phyloP scores from a whole-genome alignment of 2,329 filamentous ascomycete genomes.

The Colletotrichum cuscutae region DNA sequence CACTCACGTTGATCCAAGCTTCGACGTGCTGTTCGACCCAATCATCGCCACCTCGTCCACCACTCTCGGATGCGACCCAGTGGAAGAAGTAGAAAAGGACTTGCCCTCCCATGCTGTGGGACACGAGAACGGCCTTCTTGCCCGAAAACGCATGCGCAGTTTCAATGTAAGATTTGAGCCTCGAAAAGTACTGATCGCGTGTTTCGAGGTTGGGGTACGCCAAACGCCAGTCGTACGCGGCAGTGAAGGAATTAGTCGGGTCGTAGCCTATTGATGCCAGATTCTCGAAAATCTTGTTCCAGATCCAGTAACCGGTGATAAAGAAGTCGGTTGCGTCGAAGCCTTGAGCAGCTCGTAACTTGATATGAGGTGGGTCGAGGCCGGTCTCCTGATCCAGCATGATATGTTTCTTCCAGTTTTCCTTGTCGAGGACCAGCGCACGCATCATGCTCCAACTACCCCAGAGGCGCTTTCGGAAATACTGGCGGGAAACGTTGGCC shows the following conservation, averaged over 20 bases:
- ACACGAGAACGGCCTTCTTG: constrained; percentile 86
- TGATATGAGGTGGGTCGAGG: constrained; percentile 88
- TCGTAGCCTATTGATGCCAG: constrained; percentile 96
- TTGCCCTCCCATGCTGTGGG: constrained; percentile 98
- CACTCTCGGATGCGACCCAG: constrained; percentile 81
- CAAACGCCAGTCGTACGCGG: constrained; percentile 90
- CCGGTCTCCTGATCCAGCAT: constrained; percentile 96
- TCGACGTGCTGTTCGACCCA: constrained; percentile 95
- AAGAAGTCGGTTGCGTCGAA: constrained; percentile 99
- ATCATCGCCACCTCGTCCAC: constrained; percentile 81
- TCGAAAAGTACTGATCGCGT: constrained; percentile 93
- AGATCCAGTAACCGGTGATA: constrained; percentile 94
- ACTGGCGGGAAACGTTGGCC: constrained; percentile 82
- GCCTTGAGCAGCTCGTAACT: constrained; percentile 91
- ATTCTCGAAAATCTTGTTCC: constrained; percentile 98
- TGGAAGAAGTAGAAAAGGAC: constrained; percentile 84
- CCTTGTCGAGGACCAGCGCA: constrained; percentile 91
- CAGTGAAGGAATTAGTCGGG: constrained; percentile 78
- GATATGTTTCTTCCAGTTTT: constrained; percentile 93
- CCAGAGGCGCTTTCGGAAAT: constrained; percentile 95
- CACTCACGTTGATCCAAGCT: constrained; percentile 97
- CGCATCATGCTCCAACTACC: constrained; percentile 99
- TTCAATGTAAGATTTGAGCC: constrained; percentile 91
- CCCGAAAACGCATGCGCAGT: constrained; percentile 77
- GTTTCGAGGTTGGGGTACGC: constrained; percentile 90